Evolutionary conservation across 2,329 filamentous ascomycete genomes (phyloP).

Genomic region (Corinectria fuckeliana): DNA sequence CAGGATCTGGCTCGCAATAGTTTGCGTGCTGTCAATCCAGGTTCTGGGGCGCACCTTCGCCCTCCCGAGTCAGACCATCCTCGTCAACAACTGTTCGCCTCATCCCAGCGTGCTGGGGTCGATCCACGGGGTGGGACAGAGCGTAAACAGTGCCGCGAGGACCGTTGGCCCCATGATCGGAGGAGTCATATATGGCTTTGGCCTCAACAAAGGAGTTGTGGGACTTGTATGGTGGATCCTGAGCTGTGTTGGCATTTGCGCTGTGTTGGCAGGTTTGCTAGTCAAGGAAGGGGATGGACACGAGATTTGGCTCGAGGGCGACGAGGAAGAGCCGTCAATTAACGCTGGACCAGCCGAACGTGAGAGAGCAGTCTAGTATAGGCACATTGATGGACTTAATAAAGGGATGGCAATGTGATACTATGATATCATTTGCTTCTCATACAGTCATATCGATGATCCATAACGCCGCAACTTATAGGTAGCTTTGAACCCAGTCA

Average conservation of each 20-base stretch:
- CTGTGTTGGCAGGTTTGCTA: slow-evolving; percentile 58
- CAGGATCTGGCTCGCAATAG: slow-evolving; percentile 70
- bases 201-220: slow-evolving; percentile 62
- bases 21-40: slow-evolving; percentile 66
- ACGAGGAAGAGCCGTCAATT: slow-evolving; percentile 50
- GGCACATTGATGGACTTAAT: not conserved
- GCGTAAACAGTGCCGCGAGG: slow-evolving; percentile 62
- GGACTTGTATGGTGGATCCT: slow-evolving; percentile 66
- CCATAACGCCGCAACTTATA: not conserved
- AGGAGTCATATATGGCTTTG: slow-evolving; percentile 66
- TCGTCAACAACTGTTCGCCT: slow-evolving; percentile 56
- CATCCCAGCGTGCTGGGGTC: slow-evolving; percentile 56
- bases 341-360: not conserved
- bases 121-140: slow-evolving; percentile 62
- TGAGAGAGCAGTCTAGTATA: not conserved
- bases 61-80: slow-evolving; percentile 53
- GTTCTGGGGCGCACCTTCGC: slow-evolving; percentile 72
- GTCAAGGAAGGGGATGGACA: slow-evolving; percentile 69
- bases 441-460: slow-evolving; percentile 2
- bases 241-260: slow-evolving; percentile 55
- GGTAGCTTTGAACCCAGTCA: not conserved
- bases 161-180: slow-evolving; percentile 67
- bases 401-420: not conserved
- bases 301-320: slow-evolving; percentile 69
- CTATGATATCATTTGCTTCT: not conserved